These are phyloP conservation scores for Epichloe sylvatica DNA, from an alignment of 2,329 filamentous ascomycete species.

Conservation along the genomic window DNA sequence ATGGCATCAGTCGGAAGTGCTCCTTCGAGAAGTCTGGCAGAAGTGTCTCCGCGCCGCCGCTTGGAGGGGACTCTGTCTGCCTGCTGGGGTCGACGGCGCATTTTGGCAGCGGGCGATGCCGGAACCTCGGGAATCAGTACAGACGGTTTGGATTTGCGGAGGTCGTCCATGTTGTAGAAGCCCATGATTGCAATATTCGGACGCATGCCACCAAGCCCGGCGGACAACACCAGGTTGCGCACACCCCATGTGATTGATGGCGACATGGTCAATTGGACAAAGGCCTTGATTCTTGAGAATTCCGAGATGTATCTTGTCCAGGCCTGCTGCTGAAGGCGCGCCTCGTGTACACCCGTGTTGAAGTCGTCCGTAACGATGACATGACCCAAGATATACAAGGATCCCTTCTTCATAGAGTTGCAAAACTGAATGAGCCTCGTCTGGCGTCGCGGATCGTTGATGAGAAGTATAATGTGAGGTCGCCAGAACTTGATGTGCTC, in stretches of 20 bases:
- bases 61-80: constrained; percentile 14
- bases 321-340: constrained; percentile 62
- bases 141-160: constrained; percentile 44
- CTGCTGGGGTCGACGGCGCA: constrained; percentile 17
- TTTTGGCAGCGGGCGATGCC: constrained; percentile 21
- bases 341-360: constrained; percentile 62
- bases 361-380: constrained; percentile 82
- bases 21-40: constrained; percentile 41
- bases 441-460: constrained; percentile 70
- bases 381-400: constrained; percentile 71
- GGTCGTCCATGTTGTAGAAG: constrained; percentile 67
- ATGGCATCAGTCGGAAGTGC: constrained; percentile 56
- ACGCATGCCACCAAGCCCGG: constrained; percentile 74
- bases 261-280: constrained; percentile 74
- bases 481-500: constrained; percentile 93
- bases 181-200: constrained; percentile 76
- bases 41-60: constrained; percentile 38
- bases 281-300: constrained; percentile 74
- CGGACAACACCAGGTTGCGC: constrained; percentile 66
- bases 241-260: constrained; percentile 75
- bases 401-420: constrained; percentile 81
- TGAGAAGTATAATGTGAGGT: constrained; percentile 70
- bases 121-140: constrained; percentile 41
- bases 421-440: constrained; percentile 81
- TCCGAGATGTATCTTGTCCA: constrained; percentile 79